Conservation (phyloP, 2,329 filamentous ascomycete genomes). For the Fusarium piperis region DNA sequence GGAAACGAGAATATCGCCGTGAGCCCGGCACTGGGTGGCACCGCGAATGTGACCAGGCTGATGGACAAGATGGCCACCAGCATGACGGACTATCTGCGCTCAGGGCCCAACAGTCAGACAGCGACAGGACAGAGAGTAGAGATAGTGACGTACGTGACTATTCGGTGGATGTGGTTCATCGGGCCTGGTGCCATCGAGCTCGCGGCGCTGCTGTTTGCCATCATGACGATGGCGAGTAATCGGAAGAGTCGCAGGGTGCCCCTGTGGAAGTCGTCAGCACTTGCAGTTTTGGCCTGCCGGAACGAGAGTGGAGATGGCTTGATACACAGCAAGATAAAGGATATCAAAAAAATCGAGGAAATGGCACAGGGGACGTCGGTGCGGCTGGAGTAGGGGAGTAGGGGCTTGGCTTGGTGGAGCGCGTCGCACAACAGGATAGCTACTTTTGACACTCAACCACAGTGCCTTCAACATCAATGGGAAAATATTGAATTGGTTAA, state of each 20-base stretch:
- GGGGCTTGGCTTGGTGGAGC: background rate
- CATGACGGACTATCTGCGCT: constrained; percentile 25
- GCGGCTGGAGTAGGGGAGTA: background rate
- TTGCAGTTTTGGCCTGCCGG: constrained; percentile 7
- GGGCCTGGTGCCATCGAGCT: constrained; percentile 9
- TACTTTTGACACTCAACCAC: background rate
- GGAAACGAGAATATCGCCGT: constrained; percentile 8
- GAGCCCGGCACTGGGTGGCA: constrained; percentile 11
- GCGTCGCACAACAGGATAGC: background rate
- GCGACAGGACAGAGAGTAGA: constrained; percentile 3
- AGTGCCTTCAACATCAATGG: background rate
- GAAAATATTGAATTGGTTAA: background rate
- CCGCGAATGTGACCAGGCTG: constrained; percentile 3
- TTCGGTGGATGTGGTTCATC: constrained; percentile 10
- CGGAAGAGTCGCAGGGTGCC: constrained; percentile 5
- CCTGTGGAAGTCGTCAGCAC: constrained; percentile 24
- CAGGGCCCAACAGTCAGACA: constrained; percentile 1
- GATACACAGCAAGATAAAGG: background rate
- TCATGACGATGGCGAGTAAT: constrained; percentile 13
- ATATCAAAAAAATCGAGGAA: background rate
- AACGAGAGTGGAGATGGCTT: background rate
- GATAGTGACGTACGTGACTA: constrained; percentile 2
- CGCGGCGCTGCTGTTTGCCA: background rate
- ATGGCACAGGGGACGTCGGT: background rate
- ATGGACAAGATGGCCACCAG: constrained; percentile 15